Conservation (phyloP, 371 early-diverging fungal species). For the Mucor plumbeus region DNA sequence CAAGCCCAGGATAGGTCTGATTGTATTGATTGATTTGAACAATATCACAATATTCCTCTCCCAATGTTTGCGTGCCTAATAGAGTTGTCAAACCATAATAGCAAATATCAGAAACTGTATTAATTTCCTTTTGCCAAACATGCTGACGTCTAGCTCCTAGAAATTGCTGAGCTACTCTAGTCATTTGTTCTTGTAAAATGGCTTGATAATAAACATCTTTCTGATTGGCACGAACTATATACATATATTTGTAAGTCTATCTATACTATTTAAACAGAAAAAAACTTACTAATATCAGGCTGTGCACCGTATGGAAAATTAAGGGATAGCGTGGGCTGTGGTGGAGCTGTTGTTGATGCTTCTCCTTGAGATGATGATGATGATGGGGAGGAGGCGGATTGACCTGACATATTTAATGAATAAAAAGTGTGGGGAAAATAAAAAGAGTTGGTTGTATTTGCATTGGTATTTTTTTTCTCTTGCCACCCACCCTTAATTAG, state of each 20-base stretch:
- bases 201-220: conserved; percentile 84
- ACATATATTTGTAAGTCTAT: background rate
- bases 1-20: conserved; percentile 54
- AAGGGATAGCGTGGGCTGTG: conserved; percentile 26
- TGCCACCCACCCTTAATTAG: background rate
- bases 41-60: conserved; percentile 94
- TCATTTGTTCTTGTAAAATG: conserved; percentile 67
- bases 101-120: conserved; percentile 62
- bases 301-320: conserved; percentile 77
- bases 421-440: conserved; percentile 2
- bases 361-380: background rate
- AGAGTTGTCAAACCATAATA: conserved; percentile 80
- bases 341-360: background rate
- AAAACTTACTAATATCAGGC: conserved; percentile 74
- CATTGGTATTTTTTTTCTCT: background rate
- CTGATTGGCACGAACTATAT: conserved; percentile 81
- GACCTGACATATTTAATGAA: background rate
- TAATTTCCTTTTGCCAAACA: conserved; percentile 69
- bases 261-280: background rate
- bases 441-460: background rate
- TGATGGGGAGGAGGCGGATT: background rate
- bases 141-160: conserved; percentile 76
- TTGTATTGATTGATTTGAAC: conserved; percentile 63
- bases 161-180: conserved; percentile 66
- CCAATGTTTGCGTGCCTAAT: conserved; percentile 84